Evolutionary conservation across 768 basidiomycete genomes (phyloP), one percentile per base, ranked within the genome.

Genomic region (Punctularia strigosozonata): DNA sequence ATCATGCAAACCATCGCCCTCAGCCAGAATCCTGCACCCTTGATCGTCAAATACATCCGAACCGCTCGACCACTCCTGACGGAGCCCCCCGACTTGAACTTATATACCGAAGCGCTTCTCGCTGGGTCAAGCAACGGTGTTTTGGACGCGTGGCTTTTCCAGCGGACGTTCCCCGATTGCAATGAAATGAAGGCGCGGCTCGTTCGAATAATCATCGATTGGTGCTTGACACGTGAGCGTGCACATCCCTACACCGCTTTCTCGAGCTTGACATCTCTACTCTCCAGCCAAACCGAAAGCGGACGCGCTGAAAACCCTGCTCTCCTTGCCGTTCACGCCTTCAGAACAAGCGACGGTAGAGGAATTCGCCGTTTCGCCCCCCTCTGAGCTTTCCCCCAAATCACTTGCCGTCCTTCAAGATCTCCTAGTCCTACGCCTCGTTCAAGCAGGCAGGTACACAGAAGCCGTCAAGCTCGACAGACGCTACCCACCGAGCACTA

Each of bases 391-490:
- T 7, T 61, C 76, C 1, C 45, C 66, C 6, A 48, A 66, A 2
- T 70, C 75, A 2, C 53, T 78, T 19, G 65, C 76, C 4, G 62
- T 73, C 12, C 55, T 89, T 0, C 85, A 85, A 53, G 82, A 89
- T 45, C 68, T 89, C n/a, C 66, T 84, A 21, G 84, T 80, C 43
- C 73, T 81, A 13, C 78, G 87, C 7, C 70, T 88, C 6, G 71
- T 89, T 24, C 79, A 85, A 50, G 68, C 65, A 3, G 86, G 84
- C 3, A 70, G 73, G 42, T 77, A 79, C 48, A 58, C 69, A 0
- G 74, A 76, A n/a, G 87, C 84, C 6, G 72, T 88, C 51, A 80
- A 77, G 58, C 64, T 84, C 31, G 84, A 89, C 54, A 71, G 73
- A 36, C 65, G 71, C 47, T 78, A 84, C 46, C 42, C 56, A 50